Conservation (phyloP, 78 protist genomes). For the Dictyostelium firmibasis region DNA sequence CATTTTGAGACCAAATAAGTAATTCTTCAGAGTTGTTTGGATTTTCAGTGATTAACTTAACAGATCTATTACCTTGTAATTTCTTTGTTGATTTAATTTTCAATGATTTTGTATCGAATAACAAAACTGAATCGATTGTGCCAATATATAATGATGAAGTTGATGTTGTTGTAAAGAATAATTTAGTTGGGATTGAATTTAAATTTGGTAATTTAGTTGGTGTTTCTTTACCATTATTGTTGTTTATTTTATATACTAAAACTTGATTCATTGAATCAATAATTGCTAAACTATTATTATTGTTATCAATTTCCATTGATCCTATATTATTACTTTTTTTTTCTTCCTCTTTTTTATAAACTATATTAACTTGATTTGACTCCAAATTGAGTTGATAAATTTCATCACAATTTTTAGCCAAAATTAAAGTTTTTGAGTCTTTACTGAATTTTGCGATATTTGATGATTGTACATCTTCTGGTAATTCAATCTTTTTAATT, state of each 20-base stretch:
- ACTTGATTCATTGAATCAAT: slow-evolving; percentile 20
- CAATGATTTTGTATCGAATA: not conserved
- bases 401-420: not conserved
- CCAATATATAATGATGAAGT: not conserved
- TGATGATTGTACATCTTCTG: not conserved
- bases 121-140: not conserved
- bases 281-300: not conserved
- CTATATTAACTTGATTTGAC: not conserved
- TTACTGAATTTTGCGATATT: slow-evolving; percentile 2
- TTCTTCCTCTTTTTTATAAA: not conserved
- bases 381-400: not conserved
- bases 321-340: not conserved
- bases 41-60: not conserved
- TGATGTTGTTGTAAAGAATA: not conserved
- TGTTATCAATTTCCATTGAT: not conserved
- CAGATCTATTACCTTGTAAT: not conserved
- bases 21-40: slow-evolving; percentile 10
- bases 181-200: slow-evolving; percentile 1
- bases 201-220: slow-evolving; percentile 20
- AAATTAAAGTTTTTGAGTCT: not conserved
- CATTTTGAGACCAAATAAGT: not conserved
- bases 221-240: not conserved
- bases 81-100: not conserved
- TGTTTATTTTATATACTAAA: not conserved
- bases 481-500: slow-evolving; percentile 14